phyloP scores from a whole-genome alignment of 2,329 filamentous ascomycete genomes.

The Ceratocystis ficicola region DNA sequence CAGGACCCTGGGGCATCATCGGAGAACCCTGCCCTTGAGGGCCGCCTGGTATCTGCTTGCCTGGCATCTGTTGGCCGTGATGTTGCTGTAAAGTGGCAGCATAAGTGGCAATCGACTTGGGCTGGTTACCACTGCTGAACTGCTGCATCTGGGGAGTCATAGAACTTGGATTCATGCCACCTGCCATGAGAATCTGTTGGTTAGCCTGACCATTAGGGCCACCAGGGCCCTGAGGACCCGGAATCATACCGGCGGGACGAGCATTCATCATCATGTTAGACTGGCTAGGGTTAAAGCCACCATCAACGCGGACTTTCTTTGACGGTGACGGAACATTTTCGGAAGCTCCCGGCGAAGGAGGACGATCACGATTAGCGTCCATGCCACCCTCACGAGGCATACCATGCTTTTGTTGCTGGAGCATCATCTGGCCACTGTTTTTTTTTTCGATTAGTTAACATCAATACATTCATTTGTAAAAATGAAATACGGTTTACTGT shows the following conservation, averaged over 20 bases:
- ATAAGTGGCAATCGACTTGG: conserved; percentile 80
- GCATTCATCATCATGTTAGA: conserved; percentile 61
- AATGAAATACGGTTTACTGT: background rate
- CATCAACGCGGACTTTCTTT: conserved; percentile 69
- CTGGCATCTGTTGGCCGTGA: conserved; percentile 68
- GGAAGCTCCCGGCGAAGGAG: conserved; percentile 67
- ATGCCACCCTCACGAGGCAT: conserved; percentile 83
- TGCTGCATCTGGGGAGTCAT: conserved; percentile 66
- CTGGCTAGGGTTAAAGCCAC: conserved; percentile 60
- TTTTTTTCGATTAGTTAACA: background rate
- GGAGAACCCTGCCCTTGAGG: conserved; percentile 69
- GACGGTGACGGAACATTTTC: conserved; percentile 88
- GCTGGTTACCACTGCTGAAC: conserved; percentile 50
- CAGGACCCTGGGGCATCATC: conserved; percentile 64
- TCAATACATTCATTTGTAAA: background rate
- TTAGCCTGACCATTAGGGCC: conserved; percentile 39
- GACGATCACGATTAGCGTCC: conserved; percentile 69
- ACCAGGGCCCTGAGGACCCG: conserved; percentile 53
- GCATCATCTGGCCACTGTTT: conserved; percentile 20
- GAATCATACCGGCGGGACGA: conserved; percentile 58
- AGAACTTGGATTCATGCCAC: conserved; percentile 62
- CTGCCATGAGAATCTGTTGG: conserved; percentile 50
- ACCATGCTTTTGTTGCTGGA: conserved; percentile 47
- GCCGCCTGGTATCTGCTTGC: conserved; percentile 55
- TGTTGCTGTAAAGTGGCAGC: conserved; percentile 72